Percentiles rank a stretch among this genome's conserved stretches.
Conservation (phyloP, 257 asterid species). For the Cinchona pubescens region DNA sequence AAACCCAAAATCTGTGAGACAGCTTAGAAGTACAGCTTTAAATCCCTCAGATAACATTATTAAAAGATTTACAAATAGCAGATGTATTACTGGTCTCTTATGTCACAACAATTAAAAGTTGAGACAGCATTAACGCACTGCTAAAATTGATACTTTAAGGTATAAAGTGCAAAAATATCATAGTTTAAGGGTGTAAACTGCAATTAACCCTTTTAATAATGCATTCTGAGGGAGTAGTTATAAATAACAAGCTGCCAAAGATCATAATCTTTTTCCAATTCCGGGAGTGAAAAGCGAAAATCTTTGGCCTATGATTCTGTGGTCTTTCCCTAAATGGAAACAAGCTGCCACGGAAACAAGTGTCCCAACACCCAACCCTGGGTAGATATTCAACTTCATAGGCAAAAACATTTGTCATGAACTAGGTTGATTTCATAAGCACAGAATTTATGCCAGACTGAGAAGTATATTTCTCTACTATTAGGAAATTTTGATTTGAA, state of each 20-base stretch:
- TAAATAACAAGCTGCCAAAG: conserved; percentile 4
- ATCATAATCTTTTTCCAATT: conserved; percentile 12
- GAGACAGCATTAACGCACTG: no score
- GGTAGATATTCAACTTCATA: background rate
- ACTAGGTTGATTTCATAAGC: background rate
- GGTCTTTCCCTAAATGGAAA: background rate
- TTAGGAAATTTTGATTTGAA: no score
- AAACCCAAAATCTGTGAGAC: no score
- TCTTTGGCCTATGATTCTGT: conserved; percentile 7
- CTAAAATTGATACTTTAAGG: no score
- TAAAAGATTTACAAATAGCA: no score
- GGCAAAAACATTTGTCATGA: background rate
- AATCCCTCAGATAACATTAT: no score
- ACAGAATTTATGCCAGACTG: background rate
- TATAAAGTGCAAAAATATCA: no score
- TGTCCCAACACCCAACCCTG: background rate
- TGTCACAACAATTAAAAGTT: no score
- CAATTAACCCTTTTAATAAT: background rate
- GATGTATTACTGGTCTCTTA: no score
- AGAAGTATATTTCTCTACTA: no score
- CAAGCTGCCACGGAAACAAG: background rate
- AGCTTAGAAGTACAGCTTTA: no score
- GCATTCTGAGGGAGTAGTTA: conserved; percentile 12
- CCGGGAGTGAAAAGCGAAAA: conserved; percentile 2
- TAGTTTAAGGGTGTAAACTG: no score